Conservation (phyloP, 495 filamentous ascomycete genomes). For the Xylaria longipes region DNA sequence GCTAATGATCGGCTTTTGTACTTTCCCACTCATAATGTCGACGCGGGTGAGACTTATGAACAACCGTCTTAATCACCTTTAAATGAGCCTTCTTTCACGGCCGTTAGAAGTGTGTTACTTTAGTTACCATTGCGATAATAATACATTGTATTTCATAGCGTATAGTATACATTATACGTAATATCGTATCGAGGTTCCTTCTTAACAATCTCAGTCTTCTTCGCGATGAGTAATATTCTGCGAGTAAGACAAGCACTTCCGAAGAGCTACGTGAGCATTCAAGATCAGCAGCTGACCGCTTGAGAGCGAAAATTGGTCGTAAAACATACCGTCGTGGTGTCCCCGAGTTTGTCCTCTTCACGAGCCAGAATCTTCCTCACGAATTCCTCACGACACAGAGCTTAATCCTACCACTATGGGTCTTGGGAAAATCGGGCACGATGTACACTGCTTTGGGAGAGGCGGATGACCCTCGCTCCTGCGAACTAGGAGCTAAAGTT, state of each 20-base stretch:
- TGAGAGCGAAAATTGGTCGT: background rate
- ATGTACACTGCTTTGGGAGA: constrained; percentile 92
- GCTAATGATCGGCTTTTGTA: background rate
- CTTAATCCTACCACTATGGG: constrained; percentile 96
- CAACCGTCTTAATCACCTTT: background rate
- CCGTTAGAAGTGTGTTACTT: background rate
- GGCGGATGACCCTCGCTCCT: constrained; percentile 95
- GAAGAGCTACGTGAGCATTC: background rate
- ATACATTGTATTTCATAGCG: background rate
- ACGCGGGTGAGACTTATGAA: background rate
- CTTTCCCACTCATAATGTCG: background rate
- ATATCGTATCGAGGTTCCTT: background rate
- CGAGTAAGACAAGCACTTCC: background rate
- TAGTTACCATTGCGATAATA: background rate
- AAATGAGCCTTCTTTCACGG: background rate
- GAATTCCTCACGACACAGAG: too few species aligned
- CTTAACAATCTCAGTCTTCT: background rate
- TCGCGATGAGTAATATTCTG: background rate
- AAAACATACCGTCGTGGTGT: background rate
- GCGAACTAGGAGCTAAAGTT: too few species aligned
- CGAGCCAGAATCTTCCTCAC: background rate
- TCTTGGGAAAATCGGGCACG: constrained; percentile 94
- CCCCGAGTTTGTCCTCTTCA: background rate
- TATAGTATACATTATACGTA: background rate
- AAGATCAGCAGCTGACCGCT: background rate